These are phyloP conservation scores for Delphinella strobiligena DNA, from an alignment of 2,329 filamentous ascomycete species.

Conservation along the genomic window DNA sequence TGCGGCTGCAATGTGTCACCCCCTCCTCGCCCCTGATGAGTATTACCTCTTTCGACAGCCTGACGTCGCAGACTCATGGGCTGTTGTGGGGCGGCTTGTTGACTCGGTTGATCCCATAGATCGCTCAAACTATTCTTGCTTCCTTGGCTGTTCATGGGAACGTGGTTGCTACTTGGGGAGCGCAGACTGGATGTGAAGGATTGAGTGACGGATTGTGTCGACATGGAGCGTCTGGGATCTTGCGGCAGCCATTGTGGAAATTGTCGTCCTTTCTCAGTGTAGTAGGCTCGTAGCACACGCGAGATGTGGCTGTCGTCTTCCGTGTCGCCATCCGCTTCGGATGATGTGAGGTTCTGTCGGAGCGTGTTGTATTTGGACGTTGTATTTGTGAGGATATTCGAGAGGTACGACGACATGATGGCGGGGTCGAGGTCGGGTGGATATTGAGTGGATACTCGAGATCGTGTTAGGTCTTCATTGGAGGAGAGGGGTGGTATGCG, in stretches of 20 bases:
- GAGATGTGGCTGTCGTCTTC: constrained; percentile 91
- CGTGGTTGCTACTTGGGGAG: constrained; percentile 30
- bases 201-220: constrained; percentile 37
- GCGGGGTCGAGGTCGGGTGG: too few relatives aligned
- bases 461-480: too few relatives aligned
- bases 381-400: constrained; percentile 50
- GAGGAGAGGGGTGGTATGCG: too few relatives aligned
- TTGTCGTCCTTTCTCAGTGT: constrained; percentile 71
- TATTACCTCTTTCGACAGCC: constrained; percentile 20
- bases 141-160: constrained; percentile 21
- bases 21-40: constrained; percentile 1
- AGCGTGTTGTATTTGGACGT: constrained; percentile 47
- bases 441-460: too few relatives aligned
- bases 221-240: constrained; percentile 64
- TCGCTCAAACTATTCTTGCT: constrained; percentile 42
- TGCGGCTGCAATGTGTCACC: constrained; percentile 14
- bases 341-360: constrained; percentile 54
- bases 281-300: constrained; percentile 85
- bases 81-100: constrained; percentile 22
- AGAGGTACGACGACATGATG: constrained; percentile 70
- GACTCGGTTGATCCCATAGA: constrained; percentile 42
- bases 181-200: constrained; percentile 39
- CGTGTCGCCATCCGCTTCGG: constrained; percentile 41
- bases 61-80: constrained; percentile 14
- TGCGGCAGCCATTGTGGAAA: constrained; percentile 82